These are phyloP conservation scores for Puccinia horiana DNA, from an alignment of 1,284 basidiomycete species.

Conservation along the genomic window DNA sequence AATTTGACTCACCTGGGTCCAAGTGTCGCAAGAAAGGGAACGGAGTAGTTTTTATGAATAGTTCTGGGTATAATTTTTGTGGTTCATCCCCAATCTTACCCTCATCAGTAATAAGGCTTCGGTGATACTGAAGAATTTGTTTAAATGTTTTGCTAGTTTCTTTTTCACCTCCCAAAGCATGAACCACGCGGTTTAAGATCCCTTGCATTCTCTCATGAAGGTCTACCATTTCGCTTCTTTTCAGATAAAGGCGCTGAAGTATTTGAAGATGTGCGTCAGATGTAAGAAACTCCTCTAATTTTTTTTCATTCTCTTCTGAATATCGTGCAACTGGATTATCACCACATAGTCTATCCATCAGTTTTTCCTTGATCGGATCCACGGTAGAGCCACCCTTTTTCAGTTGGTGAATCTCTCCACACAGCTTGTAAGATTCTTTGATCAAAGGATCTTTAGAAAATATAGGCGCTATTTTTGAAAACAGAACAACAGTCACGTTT, in stretches of 20 bases:
- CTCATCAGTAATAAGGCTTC: neutral
- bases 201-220: neutral
- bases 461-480: constrained; percentile 20
- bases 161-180: neutral
- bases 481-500: neutral
- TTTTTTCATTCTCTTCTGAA: neutral
- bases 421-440: neutral
- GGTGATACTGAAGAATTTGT: neutral
- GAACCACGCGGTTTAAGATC: neutral
- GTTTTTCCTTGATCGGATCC: neutral
- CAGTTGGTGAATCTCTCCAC: neutral
- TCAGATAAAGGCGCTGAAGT: neutral
- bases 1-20: neutral
- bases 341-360: neutral
- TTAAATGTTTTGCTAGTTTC: neutral
- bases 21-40: neutral
- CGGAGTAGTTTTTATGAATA: neutral
- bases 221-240: neutral
- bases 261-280: neutral
- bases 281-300: neutral
- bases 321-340: neutral
- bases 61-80: neutral
- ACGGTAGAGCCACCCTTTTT: neutral
- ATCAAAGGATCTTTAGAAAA: neutral
- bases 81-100: neutral